phyloP scores from a whole-genome alignment of 129 eudicot species.

The Scalesia atractyloides region DNA sequence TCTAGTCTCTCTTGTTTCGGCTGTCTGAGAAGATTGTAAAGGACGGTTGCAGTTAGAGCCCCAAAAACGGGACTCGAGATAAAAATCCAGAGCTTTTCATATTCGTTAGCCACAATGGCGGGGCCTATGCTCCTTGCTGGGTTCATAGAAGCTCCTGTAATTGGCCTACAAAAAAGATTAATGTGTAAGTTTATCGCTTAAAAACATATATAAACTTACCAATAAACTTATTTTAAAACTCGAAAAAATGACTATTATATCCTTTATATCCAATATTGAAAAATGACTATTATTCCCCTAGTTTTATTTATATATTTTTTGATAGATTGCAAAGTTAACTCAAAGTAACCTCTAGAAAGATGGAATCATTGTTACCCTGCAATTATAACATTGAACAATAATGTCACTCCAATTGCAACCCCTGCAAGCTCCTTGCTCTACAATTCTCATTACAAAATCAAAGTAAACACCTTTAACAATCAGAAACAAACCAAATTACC shows the following conservation, averaged over 20 bases:
- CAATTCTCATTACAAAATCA: constrained; percentile 8
- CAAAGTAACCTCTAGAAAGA: too few species aligned
- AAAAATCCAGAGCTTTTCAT: constrained; percentile 54
- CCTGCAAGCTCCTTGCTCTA: constrained; percentile 62
- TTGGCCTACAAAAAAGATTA: constrained; percentile 43
- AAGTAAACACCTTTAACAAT: constrained; percentile 13
- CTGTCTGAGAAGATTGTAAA: constrained; percentile 49
- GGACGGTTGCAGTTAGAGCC: constrained; percentile 42
- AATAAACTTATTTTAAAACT: too few species aligned
- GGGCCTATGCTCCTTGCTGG: constrained; percentile 80
- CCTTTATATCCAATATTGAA: too few species aligned
- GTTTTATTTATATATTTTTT: too few species aligned
- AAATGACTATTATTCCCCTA: too few species aligned
- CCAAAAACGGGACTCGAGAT: constrained; percentile 55
- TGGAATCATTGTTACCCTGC: constrained; percentile 43
- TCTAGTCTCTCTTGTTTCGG: constrained; percentile 27
- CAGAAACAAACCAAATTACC: neutral
- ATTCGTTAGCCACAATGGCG: constrained; percentile 50
- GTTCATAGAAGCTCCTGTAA: constrained; percentile 73
- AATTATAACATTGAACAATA: constrained; percentile 45
- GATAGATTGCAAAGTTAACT: too few species aligned
- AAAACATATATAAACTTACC: neutral
- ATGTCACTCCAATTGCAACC: constrained; percentile 57
- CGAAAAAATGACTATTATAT: neutral
- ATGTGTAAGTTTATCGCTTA: neutral